These are phyloP conservation scores for Pichia sp. DNA, from an alignment of 1,139 yeast species.

Conservation along the genomic window DNA sequence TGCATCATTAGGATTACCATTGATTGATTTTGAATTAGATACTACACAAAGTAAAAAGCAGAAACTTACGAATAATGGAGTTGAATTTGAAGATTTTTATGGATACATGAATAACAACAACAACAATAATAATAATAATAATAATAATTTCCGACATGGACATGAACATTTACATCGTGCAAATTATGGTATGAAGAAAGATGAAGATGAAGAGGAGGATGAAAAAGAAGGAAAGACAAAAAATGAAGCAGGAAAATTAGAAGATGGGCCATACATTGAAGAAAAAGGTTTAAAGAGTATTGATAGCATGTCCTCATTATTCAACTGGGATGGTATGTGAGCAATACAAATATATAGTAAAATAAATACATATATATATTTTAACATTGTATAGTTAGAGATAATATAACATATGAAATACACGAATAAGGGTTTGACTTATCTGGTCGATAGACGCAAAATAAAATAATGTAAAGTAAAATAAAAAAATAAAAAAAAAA, in stretches of 20 bases:
- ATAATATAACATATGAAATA: too few relatives aligned
- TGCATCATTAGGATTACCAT: slow-evolving; percentile 59
- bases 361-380: not conserved
- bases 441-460: too few relatives aligned
- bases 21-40: slow-evolving; percentile 38
- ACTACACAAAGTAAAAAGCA: slow-evolving; percentile 10
- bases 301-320: not conserved
- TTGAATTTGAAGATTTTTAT: slow-evolving; percentile 2
- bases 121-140: not conserved
- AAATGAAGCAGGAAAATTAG: too few relatives aligned
- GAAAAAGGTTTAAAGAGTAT: not conserved
- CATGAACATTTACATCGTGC: slow-evolving; percentile 9
- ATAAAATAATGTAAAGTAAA: too few relatives aligned
- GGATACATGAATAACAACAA: not conserved
- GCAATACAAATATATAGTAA: not conserved
- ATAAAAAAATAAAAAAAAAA: too few relatives aligned
- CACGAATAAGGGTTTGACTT: too few relatives aligned
- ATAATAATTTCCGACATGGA: slow-evolving; percentile 1
- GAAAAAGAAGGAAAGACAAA: not conserved
- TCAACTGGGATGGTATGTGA: not conserved
- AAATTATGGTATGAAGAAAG: not conserved
- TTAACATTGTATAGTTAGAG: too few relatives aligned
- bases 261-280: too few relatives aligned
- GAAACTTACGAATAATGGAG: slow-evolving; percentile 1
- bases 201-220: not conserved